Conservation (phyloP, 129 eudicot genomes). For the Apium graveolens region DNA sequence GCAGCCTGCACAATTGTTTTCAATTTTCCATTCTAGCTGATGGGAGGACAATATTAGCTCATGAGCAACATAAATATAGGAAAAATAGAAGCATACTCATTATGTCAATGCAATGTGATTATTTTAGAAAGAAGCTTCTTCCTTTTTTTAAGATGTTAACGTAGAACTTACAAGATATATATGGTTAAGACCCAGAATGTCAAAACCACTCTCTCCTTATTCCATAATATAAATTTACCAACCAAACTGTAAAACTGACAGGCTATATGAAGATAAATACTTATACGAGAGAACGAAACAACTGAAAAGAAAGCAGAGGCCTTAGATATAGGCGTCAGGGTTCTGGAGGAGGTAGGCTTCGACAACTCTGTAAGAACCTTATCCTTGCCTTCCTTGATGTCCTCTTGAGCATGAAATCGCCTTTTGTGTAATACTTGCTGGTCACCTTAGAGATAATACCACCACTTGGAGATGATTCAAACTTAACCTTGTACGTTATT, state of each 20-base stretch:
- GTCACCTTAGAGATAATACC: slow-evolving; percentile 1
- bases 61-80: too few species aligned
- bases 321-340: neutral
- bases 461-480: neutral
- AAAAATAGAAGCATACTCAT: too few species aligned
- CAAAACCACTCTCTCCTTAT: neutral
- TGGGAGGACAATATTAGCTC: too few species aligned
- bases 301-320: neutral
- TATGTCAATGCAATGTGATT: too few species aligned
- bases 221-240: neutral
- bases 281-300: neutral
- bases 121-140: neutral
- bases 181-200: neutral
- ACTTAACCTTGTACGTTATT: neutral
- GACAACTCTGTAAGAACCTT: neutral
- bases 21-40: too few species aligned
- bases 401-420: neutral
- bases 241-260: neutral
- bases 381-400: neutral
- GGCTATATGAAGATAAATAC: neutral
- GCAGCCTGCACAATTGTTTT: too few species aligned
- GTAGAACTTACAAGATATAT: neutral
- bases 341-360: neutral
- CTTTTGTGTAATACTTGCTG: neutral
- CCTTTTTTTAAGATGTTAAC: neutral